Conservation (phyloP, 352 stramenopile species). For the Phytophthora tentaculata region DNA sequence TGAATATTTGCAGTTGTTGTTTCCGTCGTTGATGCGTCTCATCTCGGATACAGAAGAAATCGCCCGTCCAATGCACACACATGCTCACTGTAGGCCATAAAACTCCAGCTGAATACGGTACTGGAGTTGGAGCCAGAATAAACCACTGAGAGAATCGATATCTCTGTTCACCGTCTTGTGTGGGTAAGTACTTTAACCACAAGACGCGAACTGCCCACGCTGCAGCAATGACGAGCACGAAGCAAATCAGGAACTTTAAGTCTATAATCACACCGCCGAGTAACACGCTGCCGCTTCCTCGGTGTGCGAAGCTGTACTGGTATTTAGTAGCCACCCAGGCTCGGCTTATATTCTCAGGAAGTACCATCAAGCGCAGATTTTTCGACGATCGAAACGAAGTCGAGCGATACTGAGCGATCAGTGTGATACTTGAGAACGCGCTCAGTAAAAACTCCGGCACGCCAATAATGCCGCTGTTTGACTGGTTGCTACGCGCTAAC, state of each 20-base stretch:
- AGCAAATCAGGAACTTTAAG: slow-evolving; percentile 38
- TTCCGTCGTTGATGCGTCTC: slow-evolving; percentile 2
- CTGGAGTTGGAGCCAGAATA: slow-evolving; percentile 28
- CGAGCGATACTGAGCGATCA: slow-evolving; percentile 42
- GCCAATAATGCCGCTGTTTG: slow-evolving; percentile 31
- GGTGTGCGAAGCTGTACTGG: slow-evolving; percentile 21
- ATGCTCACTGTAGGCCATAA: slow-evolving; percentile 37
- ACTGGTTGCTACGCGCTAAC: slow-evolving; percentile 8
- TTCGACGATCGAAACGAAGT: slow-evolving; percentile 31
- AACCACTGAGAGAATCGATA: slow-evolving; percentile 11
- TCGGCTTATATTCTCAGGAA: slow-evolving; percentile 12
- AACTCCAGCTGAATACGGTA: slow-evolving; percentile 41
- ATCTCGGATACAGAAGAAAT: slow-evolving; percentile 43
- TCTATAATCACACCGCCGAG: slow-evolving; percentile 43
- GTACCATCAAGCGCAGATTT: slow-evolving; percentile 14
- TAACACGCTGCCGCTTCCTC: slow-evolving; percentile 24
- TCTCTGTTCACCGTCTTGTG: neutral
- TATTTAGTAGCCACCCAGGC: slow-evolving; percentile 20
- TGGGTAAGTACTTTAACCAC: slow-evolving; percentile 5
- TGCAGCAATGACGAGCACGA: slow-evolving; percentile 18
- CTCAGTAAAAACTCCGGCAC: slow-evolving; percentile 46
- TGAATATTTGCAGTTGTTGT: slow-evolving; percentile 2
- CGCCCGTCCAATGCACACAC: slow-evolving; percentile 42
- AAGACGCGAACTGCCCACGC: slow-evolving; percentile 4
- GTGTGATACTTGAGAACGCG: slow-evolving; percentile 37